Evolutionary conservation across 140 eudicot species (phyloP).

Genomic region (Bidens hawaiensis): DNA sequence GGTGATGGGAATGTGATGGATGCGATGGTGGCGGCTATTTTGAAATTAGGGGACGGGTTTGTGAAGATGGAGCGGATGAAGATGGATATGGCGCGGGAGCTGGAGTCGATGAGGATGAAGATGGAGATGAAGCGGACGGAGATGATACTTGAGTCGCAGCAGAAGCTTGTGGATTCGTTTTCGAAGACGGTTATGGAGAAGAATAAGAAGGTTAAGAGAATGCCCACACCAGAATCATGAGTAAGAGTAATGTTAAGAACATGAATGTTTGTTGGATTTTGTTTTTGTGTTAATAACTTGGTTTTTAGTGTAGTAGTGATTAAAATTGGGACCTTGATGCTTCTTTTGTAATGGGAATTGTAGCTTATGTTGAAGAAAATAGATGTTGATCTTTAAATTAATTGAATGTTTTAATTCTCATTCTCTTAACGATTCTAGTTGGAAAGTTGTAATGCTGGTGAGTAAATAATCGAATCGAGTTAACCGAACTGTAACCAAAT

Average conservation of each 20-base stretch:
- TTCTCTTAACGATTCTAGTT: too few relatives aligned
- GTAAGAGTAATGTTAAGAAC: not conserved
- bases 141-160: conserved; percentile 78
- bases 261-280: not conserved
- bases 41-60: conserved; percentile 74
- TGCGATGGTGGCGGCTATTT: conserved; percentile 63
- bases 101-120: conserved; percentile 79
- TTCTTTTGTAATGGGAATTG: too few relatives aligned
- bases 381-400: too few relatives aligned
- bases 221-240: conserved; percentile 36
- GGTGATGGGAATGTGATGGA: conserved; percentile 12
- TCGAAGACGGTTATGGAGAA: conserved; percentile 39
- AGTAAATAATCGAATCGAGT: too few relatives aligned
- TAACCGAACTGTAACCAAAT: too few relatives aligned
- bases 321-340: too few relatives aligned
- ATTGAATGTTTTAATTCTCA: too few relatives aligned
- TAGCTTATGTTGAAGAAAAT: too few relatives aligned
- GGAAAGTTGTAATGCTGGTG: too few relatives aligned
- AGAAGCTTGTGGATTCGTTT: conserved; percentile 60
- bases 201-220: conserved; percentile 49
- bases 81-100: conserved; percentile 81
- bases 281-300: not conserved
- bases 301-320: not conserved
- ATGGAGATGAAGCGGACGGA: conserved; percentile 85
- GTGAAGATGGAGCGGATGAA: conserved; percentile 79